Conservation (phyloP, 1,284 basidiomycete species). For the Rhodotorula sp. region DNA sequence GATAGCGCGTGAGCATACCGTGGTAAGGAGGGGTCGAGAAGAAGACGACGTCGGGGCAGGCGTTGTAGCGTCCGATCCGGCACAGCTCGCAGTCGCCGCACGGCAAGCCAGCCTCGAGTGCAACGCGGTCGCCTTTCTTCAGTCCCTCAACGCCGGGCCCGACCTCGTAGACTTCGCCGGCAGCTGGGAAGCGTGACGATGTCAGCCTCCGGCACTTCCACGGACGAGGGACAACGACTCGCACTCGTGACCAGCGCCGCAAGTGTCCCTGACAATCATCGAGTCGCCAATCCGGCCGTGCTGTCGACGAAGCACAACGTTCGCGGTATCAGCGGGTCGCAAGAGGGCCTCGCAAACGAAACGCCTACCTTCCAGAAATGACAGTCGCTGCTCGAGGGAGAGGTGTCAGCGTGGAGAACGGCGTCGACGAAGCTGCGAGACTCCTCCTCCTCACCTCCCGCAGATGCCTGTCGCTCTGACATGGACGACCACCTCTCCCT, state of each 20-base stretch:
- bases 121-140: conserved; percentile 52
- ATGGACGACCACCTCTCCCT: conserved; percentile 52
- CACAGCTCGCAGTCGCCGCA: conserved; percentile 57
- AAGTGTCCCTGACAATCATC: conserved; percentile 20
- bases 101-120: conserved; percentile 57
- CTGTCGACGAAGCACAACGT: conserved; percentile 33
- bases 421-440: neutral
- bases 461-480: conserved; percentile 55
- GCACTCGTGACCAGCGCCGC: conserved; percentile 21
- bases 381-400: neutral
- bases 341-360: neutral
- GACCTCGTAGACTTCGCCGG: conserved; percentile 54
- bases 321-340: neutral
- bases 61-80: conserved; percentile 56
- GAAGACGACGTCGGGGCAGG: conserved; percentile 52
- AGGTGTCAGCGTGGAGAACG: neutral
- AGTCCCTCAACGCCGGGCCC: conserved; percentile 51
- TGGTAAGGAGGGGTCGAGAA: conserved; percentile 56
- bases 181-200: conserved; percentile 17
- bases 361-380: conserved; percentile 11
- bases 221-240: neutral
- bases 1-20: conserved; percentile 54
- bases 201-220: neutral
- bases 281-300: conserved; percentile 52
- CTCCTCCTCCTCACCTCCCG: conserved; percentile 46